Base-by-base conservation (phyloP, 208 protist genomes). In the Herpetomonas tarakana region DNA sequence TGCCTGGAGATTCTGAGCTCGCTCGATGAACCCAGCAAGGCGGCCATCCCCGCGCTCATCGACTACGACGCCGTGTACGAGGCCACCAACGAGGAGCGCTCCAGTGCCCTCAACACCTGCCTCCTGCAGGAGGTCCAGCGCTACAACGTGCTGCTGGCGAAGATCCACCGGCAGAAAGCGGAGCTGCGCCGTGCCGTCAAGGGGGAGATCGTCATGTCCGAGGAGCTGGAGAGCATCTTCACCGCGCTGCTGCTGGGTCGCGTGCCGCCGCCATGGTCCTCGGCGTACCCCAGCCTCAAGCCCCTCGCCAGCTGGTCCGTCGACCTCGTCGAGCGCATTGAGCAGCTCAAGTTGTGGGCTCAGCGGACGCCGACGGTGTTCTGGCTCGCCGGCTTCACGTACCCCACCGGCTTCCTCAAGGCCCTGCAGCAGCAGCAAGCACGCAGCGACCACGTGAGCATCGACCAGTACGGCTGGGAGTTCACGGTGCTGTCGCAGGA, bases 331-430 rank as follows among this genome's bases (percentile, higher is more conserved):
- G 82, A 92, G 28, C 81, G 97, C 27, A 77, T 98, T 11, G 88
- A 98, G 31, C 96, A 98, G 71, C 88, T 99, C 71, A 87, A 84
- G 56, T 27, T 87, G 66, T 99, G 97, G 97, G 88, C 85, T 11
- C 83, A 94, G 59, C 84, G 88, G 16, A 86, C 84, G 21, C 98
- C 97, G 38, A 96, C 87, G 21, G 88, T 98, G 16, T 99, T 99
- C 71, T 99, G 98, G 98, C 88, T 99, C 30, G 83, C 92, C 31
- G 98, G 97, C 52, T 98, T 99, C 71, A 99, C 97, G n/a, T 99
- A 98, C 80, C 98, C 98, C 16, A 99, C 97, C 7, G 97, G 97
- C 46, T 99, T 99, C 79, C 82, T 99, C 46, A 99, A 98, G 65
- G 94, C 92, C 19, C 68, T 99, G 45, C 88, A 99, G 74, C 97